Percentiles rank a stretch among this genome's conserved stretches.
phyloP scores from a whole-genome alignment of 2,329 filamentous ascomycete genomes.

The Alternaria brassicicola region DNA sequence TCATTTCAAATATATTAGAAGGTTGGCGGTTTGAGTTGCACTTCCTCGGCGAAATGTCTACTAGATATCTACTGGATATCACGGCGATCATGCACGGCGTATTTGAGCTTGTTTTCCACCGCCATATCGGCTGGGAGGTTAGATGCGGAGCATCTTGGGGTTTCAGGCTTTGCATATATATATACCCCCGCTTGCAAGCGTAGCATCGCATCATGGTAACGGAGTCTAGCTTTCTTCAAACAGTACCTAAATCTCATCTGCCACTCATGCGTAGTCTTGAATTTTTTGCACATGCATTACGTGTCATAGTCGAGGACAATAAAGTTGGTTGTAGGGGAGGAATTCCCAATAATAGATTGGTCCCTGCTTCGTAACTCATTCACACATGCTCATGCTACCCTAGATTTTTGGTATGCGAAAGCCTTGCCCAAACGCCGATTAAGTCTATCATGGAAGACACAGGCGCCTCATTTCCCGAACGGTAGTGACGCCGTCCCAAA shows the following conservation, averaged over 20 bases:
- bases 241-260: neutral
- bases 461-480: conserved; percentile 2
- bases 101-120: conserved; percentile 1
- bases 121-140: neutral
- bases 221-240: conserved; percentile 9
- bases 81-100: neutral
- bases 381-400: conserved; percentile 38
- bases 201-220: conserved; percentile 16
- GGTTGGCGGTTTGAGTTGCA: conserved; percentile 1
- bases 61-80: neutral
- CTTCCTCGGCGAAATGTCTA: neutral
- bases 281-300: neutral
- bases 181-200: conserved; percentile 21
- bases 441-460: conserved; percentile 21
- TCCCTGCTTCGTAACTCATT: conserved; percentile 44
- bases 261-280: neutral
- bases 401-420: conserved; percentile 32
- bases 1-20: neutral
- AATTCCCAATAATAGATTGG: conserved; percentile 44
- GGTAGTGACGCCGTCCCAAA: neutral
- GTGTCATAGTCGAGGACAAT: neutral
- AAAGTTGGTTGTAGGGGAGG: conserved; percentile 38
- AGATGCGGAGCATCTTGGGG: neutral
- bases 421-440: conserved; percentile 22
- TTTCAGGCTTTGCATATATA: conserved; percentile 15